Base-by-base conservation (phyloP, 805 yeast genomes). In the Candida germanica region DNA sequence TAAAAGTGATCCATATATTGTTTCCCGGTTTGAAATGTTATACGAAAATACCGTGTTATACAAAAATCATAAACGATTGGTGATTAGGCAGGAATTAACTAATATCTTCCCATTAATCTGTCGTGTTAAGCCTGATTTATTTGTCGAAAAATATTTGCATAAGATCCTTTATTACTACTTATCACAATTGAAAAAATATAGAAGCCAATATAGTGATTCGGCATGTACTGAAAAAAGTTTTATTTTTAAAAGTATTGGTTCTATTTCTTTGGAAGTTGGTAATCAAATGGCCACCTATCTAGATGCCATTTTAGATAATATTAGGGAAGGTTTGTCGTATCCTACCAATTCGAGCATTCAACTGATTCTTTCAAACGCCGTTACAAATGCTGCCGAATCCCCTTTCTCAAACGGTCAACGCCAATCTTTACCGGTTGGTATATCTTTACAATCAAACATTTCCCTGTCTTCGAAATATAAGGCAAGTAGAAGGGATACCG, bases 281-380 rank as follows among this genome's bases (percentile, higher is more conserved):
- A 80, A 87, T 39, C 86, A 83, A 48, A 84, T 93, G 66, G 83
- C 88, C 3, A 85, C 93, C 2, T 91, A 89, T 51, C 65, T 91
- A 29, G 95, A 88, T 54, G 87, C 89, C 1, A 82, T 91, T n/a
- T 61, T 91, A 33, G 88, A 83, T 35, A 86, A 81, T 46, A 77
- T 89, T 14, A 70, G 88, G 50, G 96, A 88, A 39, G 89, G 93
- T 0, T 66, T 91, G 18, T 59, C 68, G 1, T 63, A 61, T 35
- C 58, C 66, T 5, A 46, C 62, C 3, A 62, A 56, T 39, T 53
- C 66, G 3, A 58, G 58, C 21, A 61, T 60, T 4, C 71, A 65
- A 40, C 68, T 56, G 61, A 56, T 66, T 7, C 49, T 66, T 17
- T 66, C 67, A 1, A 64, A 58, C 40, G 70, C 69, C 1, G 70